phyloP scores from a whole-genome alignment of 176 grass and related monocot genomes.

The Aegilops umbellulata region DNA sequence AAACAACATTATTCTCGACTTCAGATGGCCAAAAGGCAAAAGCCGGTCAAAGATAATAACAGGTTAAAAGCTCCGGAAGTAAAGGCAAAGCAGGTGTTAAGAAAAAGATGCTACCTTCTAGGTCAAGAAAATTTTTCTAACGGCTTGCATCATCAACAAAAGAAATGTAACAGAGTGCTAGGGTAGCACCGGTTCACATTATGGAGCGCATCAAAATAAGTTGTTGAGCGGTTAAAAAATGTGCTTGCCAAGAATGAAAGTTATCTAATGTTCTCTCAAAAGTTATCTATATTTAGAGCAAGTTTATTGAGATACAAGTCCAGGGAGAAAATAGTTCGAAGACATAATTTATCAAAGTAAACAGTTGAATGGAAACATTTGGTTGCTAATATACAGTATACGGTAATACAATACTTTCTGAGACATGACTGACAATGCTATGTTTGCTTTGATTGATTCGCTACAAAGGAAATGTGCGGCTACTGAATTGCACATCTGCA shows the following conservation, averaged over 20 bases:
- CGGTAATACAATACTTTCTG: background rate
- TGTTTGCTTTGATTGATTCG: background rate
- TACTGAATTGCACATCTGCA: background rate
- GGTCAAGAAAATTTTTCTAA: conserved; percentile 24
- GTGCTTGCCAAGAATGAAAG: conserved; percentile 13
- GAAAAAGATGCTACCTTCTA: conserved; percentile 32
- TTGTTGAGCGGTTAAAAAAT: background rate
- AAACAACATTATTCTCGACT: background rate
- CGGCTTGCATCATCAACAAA: conserved; percentile 10
- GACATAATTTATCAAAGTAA: background rate
- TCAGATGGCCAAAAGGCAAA: background rate
- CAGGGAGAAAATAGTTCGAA: background rate
- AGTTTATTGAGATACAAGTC: background rate
- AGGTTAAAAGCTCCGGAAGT: conserved; percentile 4
- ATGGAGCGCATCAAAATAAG: background rate
- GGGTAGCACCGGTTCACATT: conserved; percentile 4
- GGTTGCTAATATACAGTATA: background rate
- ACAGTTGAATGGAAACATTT: background rate
- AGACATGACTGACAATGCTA: background rate
- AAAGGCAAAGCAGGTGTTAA: conserved; percentile 22
- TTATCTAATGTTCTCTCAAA: background rate
- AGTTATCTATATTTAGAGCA: background rate
- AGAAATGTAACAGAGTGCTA: conserved; percentile 7
- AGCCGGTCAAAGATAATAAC: background rate
- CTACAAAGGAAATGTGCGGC: background rate